A percentile compares a stretch with the other conserved stretches of the same genome.
Conservation (phyloP, 2,329 filamentous ascomycete species). For the Esteya vermicola region DNA sequence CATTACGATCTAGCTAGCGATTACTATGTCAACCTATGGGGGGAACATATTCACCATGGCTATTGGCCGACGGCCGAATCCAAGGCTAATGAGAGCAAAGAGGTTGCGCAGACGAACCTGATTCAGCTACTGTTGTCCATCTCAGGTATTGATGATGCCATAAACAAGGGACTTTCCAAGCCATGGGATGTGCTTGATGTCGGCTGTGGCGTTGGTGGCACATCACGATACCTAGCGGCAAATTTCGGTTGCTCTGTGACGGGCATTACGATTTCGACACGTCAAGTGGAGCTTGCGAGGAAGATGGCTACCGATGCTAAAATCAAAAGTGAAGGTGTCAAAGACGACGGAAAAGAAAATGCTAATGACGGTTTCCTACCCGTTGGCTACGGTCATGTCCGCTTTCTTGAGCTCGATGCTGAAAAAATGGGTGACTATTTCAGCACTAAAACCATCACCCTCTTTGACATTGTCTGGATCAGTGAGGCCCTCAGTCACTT, state of each 20-base stretch:
- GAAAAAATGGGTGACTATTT: constrained; percentile 45
- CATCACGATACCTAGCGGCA: constrained; percentile 38
- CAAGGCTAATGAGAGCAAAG: constrained; percentile 36
- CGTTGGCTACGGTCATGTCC: constrained; percentile 30
- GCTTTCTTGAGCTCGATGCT: constrained; percentile 44
- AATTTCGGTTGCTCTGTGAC: constrained; percentile 37
- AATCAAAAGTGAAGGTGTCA: constrained; percentile 3
- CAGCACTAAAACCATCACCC: neutral
- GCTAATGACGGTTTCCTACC: constrained; percentile 19
- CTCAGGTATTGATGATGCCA: constrained; percentile 21
- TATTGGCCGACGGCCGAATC: constrained; percentile 36
- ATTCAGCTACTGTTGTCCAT: constrained; percentile 39
- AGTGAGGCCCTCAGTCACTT: constrained; percentile 47
- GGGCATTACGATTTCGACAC: constrained; percentile 44
- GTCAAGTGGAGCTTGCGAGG: constrained; percentile 43
- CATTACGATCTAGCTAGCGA: constrained; percentile 49
- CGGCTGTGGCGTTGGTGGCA: constrained; percentile 47
- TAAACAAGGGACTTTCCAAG: constrained; percentile 4
- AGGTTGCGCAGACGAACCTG: constrained; percentile 41
- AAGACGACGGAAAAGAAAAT: constrained; percentile 2
- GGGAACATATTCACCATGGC: constrained; percentile 49
- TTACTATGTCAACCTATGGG: constrained; percentile 48
- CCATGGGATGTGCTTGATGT: constrained; percentile 38
- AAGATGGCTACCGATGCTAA: constrained; percentile 26
- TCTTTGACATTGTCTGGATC: constrained; percentile 47